Conservation (phyloP, 176 grass and related monocot genomes). For the Cocos nucifera region DNA sequence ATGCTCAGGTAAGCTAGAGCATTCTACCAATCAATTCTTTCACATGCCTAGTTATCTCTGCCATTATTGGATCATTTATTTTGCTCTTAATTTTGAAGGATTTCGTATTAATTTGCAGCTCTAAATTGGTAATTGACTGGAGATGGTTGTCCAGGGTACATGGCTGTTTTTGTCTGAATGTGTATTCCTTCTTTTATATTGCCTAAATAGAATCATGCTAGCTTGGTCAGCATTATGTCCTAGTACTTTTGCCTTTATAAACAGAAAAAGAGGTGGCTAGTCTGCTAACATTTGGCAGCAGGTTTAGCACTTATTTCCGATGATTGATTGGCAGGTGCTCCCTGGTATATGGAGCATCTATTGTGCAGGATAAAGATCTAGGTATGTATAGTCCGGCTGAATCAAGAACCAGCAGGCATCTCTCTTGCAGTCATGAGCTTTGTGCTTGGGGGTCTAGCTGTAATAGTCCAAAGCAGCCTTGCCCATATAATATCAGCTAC, state of each 20-base stretch:
- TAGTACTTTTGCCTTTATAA: neutral
- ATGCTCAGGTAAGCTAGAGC: too few relatives aligned
- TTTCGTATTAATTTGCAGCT: too few relatives aligned
- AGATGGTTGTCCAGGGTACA: too few relatives aligned
- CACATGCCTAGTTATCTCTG: too few relatives aligned
- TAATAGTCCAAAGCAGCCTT: constrained; percentile 67
- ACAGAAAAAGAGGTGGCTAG: constrained; percentile 14
- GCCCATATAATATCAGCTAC: constrained; percentile 73
- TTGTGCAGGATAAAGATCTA: constrained; percentile 99
- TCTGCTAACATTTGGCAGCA: constrained; percentile 42
- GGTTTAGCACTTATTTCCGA: constrained; percentile 86
- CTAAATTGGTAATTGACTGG: too few relatives aligned
- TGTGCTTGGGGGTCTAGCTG: constrained; percentile 51
- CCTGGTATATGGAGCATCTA: constrained; percentile 85
- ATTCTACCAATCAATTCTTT: too few relatives aligned
- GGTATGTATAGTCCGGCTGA: constrained; percentile 79
- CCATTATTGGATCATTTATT: too few relatives aligned
- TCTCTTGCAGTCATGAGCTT: constrained; percentile 78
- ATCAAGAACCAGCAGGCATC: constrained; percentile 78
- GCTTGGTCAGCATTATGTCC: neutral
- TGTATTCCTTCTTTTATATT: too few relatives aligned
- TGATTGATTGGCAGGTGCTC: constrained; percentile 99
- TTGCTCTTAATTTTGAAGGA: too few relatives aligned
- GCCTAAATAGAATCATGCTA: too few relatives aligned
- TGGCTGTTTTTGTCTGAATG: too few relatives aligned